A percentile compares a stretch with the other conserved stretches of the same genome.
Conservation (phyloP, 768 basidiomycete species). For the Pleurotus cornucopiae region DNA sequence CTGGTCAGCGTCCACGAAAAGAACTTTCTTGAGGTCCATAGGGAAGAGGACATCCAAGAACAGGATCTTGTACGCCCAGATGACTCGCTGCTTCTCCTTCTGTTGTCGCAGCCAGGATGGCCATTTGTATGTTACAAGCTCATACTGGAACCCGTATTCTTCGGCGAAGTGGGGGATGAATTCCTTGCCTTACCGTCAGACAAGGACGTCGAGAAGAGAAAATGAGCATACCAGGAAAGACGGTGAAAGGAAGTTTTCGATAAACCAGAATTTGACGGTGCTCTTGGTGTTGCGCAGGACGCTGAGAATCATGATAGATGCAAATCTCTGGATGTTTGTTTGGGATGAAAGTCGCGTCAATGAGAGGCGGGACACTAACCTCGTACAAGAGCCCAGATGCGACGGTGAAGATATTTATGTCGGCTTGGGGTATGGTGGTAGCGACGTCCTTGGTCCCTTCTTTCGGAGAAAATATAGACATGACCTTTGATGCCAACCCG, state of each 20-base stretch:
- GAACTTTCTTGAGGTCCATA: conserved; percentile 97
- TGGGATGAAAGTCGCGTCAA: background rate
- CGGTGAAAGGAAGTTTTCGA: conserved; percentile 97
- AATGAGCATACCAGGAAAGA: conserved; percentile 74
- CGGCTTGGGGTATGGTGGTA: conserved; percentile 54
- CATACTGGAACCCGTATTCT: conserved; percentile 93
- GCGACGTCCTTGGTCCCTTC: conserved; percentile 9
- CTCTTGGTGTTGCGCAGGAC: conserved; percentile 92
- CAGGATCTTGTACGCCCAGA: conserved; percentile 99
- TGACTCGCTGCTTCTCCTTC: conserved; percentile 96
- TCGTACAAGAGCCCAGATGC: conserved; percentile 96
- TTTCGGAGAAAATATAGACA: conserved; percentile 15
- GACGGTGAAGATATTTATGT: conserved; percentile 99
- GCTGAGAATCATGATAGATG: conserved; percentile 96
- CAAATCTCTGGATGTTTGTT: conserved; percentile 68
- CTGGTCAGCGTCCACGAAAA: conserved; percentile 97
- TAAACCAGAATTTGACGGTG: conserved; percentile 99
- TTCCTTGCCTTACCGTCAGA: conserved; percentile 46
- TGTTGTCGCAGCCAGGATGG: conserved; percentile 97
- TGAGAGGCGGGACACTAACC: conserved; percentile 37
- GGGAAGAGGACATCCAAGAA: conserved; percentile 99
- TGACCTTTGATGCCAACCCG: conserved; percentile 17
- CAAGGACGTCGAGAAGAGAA: background rate
- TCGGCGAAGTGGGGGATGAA: conserved; percentile 91
- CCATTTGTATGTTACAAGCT: conserved; percentile 99